These are phyloP conservation scores for Ascosphaera apis DNA, from an alignment of 2,329 filamentous ascomycete species.

Conservation along the genomic window DNA sequence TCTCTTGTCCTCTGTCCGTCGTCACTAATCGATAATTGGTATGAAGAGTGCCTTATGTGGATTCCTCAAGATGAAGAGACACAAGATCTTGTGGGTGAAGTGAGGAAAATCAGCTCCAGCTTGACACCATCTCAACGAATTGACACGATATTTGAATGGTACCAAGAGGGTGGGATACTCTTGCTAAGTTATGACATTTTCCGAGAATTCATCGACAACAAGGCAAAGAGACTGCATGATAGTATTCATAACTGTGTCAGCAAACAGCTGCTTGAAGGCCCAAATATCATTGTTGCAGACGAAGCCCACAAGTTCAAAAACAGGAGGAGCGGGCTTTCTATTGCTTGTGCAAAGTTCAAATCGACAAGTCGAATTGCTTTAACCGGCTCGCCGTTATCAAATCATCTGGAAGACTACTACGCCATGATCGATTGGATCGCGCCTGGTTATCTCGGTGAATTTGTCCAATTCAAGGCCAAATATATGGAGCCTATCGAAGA, in stretches of 20 bases:
- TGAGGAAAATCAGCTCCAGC: slow-evolving; percentile 31
- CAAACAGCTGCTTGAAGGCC: slow-evolving; percentile 31
- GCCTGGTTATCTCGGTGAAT: slow-evolving; percentile 49
- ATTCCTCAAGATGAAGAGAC: slow-evolving; percentile 20
- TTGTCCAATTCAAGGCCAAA: slow-evolving; percentile 42
- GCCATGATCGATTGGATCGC: slow-evolving; percentile 76
- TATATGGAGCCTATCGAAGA: slow-evolving; percentile 51
- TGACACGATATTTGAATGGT: slow-evolving; percentile 34
- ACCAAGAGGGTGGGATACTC: slow-evolving; percentile 43
- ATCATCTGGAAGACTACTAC: slow-evolving; percentile 65
- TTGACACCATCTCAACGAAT: slow-evolving; percentile 18
- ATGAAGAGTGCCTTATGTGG: slow-evolving; percentile 54
- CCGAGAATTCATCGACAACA: slow-evolving; percentile 19
- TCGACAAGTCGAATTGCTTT: slow-evolving; percentile 57
- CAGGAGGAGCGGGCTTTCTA: slow-evolving; percentile 26
- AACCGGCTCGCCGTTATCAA: slow-evolving; percentile 68
- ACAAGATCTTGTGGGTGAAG: slow-evolving; percentile 26
- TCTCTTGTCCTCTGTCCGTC: slow-evolving; percentile 57
- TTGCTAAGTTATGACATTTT: slow-evolving; percentile 55
- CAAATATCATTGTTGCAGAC: slow-evolving; percentile 59
- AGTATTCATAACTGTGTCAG: slow-evolving; percentile 18
- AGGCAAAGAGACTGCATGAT: slow-evolving; percentile 12
- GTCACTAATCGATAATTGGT: slow-evolving; percentile 58
- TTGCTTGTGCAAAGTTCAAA: slow-evolving; percentile 33
- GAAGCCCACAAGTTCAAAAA: slow-evolving; percentile 71